Base-by-base conservation (phyloP, 306 rosid genomes). In the Acacia acuminata region DNA sequence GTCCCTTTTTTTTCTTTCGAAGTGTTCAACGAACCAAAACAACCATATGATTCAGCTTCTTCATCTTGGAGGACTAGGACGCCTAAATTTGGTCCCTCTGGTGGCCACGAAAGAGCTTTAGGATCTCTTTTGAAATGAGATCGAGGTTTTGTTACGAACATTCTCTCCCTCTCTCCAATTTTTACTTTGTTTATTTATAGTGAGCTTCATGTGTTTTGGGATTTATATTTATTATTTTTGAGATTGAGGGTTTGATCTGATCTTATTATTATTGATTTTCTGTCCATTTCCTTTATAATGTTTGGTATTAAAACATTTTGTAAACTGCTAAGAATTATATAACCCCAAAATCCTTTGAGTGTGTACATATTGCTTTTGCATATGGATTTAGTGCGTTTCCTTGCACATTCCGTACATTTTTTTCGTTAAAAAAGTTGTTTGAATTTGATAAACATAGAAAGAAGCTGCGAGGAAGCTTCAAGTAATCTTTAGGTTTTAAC, bases 11-110 rank as follows among this genome's bases (percentile, higher is more conserved):
- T 30, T 34, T 34, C 4, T 34, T 3, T 34, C 4, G 36, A 3
- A 34, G 36, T 34, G 36, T 73, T 73, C 24, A 24, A 48, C 63
- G 32, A 44, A 11, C 77, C 63, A 27, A 73, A 73, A 73, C 77
- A 73, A 17, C 77, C 3, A 11, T 73, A 48, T 16, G 64, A 30
- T 45, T 73, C 64, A 2, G 45, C 17, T 30, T 73, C 77, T 24
- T 61, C 65, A 58, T 58, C 65, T 22, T 58, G 65, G 65, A 58
- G 65, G 3, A 58, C 65, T 58, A 58, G 2, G 27, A 15, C 22
- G 13, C 65, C 65, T 58, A 58, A 58, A 58, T 58, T 58, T 58
- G 65, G 65, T 58, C 65, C 65, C 65, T 58, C 65, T 58, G 65
- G 65, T 22, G 3, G 65, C 3, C 3, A 14, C 10, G 15, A 22